phyloP scores from a whole-genome alignment of 805 yeast species.

The Candida pini region DNA sequence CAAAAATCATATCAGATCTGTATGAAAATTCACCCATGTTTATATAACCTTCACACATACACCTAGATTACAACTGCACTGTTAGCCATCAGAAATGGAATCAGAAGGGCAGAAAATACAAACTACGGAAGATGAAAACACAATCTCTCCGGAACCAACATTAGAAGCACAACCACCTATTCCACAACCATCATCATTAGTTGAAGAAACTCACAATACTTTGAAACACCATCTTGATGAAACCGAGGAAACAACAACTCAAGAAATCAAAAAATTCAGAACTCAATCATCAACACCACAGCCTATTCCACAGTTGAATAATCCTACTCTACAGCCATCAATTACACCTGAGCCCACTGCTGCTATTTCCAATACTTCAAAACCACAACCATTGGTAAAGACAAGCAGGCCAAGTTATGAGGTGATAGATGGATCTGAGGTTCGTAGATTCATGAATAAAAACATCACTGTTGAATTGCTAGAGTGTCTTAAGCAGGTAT shows the following conservation, averaged over 20 bases:
- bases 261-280: constrained; percentile 10
- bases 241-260: background rate
- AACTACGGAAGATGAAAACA: too few relatives aligned
- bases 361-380: background rate
- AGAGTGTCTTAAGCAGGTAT: constrained; percentile 33
- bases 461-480: constrained; percentile 41
- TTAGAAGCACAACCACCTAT: too few relatives aligned
- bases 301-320: constrained; percentile 4
- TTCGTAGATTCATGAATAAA: constrained; percentile 44
- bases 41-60: too few relatives aligned
- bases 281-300: constrained; percentile 13
- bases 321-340: background rate
- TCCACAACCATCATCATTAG: too few relatives aligned
- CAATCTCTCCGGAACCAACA: too few relatives aligned
- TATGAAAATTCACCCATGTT: too few relatives aligned
- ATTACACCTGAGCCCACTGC: background rate
- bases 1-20: too few relatives aligned
- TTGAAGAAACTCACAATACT: too few relatives aligned
- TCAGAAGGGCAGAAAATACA: too few relatives aligned
- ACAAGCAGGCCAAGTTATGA: constrained; percentile 26
- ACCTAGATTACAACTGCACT: too few relatives aligned
- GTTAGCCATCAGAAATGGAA: too few relatives aligned
- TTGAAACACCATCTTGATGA: background rate
- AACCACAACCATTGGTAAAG: constrained; percentile 6
- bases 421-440: constrained; percentile 48